Evolutionary conservation across 768 basidiomycete genomes (phyloP).

Genomic region (Suillus ampliporus): DNA sequence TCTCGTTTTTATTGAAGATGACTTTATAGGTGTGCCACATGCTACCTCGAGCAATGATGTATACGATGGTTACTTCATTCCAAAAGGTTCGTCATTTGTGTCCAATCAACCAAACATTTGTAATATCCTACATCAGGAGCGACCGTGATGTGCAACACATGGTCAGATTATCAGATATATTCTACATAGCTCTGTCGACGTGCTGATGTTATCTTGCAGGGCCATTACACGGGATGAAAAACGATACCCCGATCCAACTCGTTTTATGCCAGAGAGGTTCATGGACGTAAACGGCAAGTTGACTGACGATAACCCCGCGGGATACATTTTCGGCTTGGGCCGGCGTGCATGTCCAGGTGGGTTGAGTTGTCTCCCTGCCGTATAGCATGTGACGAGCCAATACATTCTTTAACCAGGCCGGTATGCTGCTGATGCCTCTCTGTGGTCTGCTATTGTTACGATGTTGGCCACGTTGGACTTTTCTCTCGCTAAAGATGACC

Average conservation of each 20-base stretch:
- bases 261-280: constrained; percentile 10
- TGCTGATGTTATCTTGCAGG: not conserved
- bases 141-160: not conserved
- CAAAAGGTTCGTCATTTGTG: constrained; percentile 40
- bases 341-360: constrained; percentile 7
- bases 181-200: too few relatives aligned
- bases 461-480: constrained; percentile 30
- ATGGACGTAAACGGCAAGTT: not conserved
- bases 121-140: not conserved
- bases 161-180: too few relatives aligned
- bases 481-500: constrained; percentile 21
- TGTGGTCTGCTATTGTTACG: constrained; percentile 31
- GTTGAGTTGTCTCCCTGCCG: not conserved
- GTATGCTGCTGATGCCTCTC: constrained; percentile 27
- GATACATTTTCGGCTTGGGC: constrained; percentile 8
- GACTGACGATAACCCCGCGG: not conserved
- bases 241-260: not conserved
- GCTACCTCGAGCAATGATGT: constrained; percentile 38
- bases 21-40: constrained; percentile 23
- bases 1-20: not conserved
- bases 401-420: constrained; percentile 13
- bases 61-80: constrained; percentile 54
- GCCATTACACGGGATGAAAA: constrained; percentile 8
- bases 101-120: not conserved
- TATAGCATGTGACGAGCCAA: too few relatives aligned